A percentile compares a stretch with the other conserved stretches of the same genome.
phyloP scores from a whole-genome alignment of 2,329 filamentous ascomycete species.

The Trichoderma koningiopsis region DNA sequence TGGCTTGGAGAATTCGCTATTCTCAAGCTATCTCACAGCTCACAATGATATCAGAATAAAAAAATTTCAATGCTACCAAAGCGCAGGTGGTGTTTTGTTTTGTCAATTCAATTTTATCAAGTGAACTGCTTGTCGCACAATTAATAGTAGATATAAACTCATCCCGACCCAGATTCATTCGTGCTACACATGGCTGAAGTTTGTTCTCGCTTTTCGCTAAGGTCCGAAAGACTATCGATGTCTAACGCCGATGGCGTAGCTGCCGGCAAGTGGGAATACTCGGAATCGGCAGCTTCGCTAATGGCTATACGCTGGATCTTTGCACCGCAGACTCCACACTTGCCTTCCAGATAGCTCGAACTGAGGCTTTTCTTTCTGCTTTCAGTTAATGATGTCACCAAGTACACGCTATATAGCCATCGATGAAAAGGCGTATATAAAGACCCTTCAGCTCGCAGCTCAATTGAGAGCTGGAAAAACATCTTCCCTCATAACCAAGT shows the following conservation, averaged over 20 bases:
- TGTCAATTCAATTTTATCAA: neutral
- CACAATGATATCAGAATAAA: neutral
- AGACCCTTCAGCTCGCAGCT: neutral
- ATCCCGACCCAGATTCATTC: neutral
- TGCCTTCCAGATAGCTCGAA: neutral
- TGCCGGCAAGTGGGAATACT: neutral
- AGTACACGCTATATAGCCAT: neutral
- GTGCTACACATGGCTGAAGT: neutral
- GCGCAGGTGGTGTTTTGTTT: neutral
- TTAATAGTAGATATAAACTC: neutral
- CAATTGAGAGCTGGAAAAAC: neutral
- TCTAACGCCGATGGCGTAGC: constrained; percentile 5
- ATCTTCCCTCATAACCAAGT: neutral
- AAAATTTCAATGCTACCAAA: neutral
- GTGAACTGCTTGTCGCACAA: neutral
- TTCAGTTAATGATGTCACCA: constrained; percentile 1
- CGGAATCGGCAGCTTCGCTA: neutral
- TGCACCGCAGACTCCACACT: neutral
- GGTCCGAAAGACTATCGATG: constrained; percentile 8
- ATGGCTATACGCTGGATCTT: neutral
- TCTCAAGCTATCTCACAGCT: neutral
- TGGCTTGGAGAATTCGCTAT: neutral
- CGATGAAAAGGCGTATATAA: neutral
- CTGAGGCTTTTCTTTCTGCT: neutral
- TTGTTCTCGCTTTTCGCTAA: neutral